phyloP scores from a whole-genome alignment of 164 flowering plant species.

The Protea cynaroides region DNA sequence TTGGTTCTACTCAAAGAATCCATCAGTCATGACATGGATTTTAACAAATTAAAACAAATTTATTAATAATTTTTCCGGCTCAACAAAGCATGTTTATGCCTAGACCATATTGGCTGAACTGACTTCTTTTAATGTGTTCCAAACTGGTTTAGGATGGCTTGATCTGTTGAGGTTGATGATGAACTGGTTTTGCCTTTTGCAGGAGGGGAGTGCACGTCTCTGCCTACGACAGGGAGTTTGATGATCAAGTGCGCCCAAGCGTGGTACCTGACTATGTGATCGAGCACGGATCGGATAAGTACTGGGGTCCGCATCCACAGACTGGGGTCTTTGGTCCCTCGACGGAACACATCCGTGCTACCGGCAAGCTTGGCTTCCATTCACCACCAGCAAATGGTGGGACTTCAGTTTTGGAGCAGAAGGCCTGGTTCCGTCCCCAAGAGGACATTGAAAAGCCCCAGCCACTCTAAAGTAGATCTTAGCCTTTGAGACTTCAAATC shows the following conservation, averaged over 20 bases:
- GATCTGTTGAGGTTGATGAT: neutral
- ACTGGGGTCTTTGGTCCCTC: slow-evolving; percentile 86
- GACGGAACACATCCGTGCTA: slow-evolving; percentile 16
- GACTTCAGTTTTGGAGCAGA: slow-evolving; percentile 59
- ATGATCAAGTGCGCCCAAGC: slow-evolving; percentile 44
- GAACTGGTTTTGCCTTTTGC: slow-evolving; percentile 1
- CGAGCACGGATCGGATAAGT: slow-evolving; percentile 44
- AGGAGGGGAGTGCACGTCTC: slow-evolving; percentile 51
- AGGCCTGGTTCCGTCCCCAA: slow-evolving; percentile 75
- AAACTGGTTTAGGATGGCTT: too few relatives aligned
- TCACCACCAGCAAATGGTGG: slow-evolving; percentile 18
- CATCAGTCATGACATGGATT: too few relatives aligned
- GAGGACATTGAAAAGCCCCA: slow-evolving; percentile 72
- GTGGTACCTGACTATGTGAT: slow-evolving; percentile 62
- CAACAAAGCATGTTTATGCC: too few relatives aligned
- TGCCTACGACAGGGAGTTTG: slow-evolving; percentile 75
- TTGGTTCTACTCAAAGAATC: too few relatives aligned
- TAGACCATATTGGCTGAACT: too few relatives aligned
- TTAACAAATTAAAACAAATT: too few relatives aligned
- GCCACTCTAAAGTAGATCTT: neutral
- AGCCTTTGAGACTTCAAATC: too few relatives aligned
- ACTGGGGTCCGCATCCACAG: slow-evolving; percentile 81
- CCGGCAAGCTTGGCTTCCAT: slow-evolving; percentile 13
- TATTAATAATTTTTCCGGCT: too few relatives aligned
- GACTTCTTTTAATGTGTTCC: too few relatives aligned